Conservation (phyloP, 768 basidiomycete species). For the Boletellus sp. region DNA sequence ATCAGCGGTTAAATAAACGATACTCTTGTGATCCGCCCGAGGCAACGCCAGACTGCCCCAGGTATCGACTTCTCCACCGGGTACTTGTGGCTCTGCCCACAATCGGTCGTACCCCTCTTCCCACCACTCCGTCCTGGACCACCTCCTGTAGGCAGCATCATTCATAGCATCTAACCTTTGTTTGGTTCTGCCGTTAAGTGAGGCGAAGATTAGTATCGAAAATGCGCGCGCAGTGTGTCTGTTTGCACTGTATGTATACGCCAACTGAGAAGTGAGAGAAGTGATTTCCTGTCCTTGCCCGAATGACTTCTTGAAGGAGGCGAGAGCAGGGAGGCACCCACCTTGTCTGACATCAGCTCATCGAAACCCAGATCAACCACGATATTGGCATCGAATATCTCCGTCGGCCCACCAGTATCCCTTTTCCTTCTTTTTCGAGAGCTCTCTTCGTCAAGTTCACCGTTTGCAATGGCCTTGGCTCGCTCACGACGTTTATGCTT, state of each 20-base stretch:
- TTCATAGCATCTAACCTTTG: slow-evolving; percentile 60
- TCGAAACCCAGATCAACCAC: slow-evolving; percentile 92
- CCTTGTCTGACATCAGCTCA: slow-evolving; percentile 89
- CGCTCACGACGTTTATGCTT: slow-evolving; percentile 66
- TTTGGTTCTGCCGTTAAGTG: slow-evolving; percentile 68
- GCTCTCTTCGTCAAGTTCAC: slow-evolving; percentile 39
- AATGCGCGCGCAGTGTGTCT: slow-evolving; percentile 70
- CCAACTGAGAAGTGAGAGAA: slow-evolving; percentile 85
- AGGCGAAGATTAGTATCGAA: slow-evolving; percentile 70
- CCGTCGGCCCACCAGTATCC: slow-evolving; percentile 37
- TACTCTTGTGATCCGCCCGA: slow-evolving; percentile 39
- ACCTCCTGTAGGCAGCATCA: slow-evolving; percentile 70
- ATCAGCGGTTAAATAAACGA: slow-evolving; percentile 95
- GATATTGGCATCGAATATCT: slow-evolving; percentile 56
- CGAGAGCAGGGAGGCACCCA: slow-evolving; percentile 38
- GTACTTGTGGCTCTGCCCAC: slow-evolving; percentile 41
- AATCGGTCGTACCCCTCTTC: slow-evolving; percentile 65
- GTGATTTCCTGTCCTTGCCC: slow-evolving; percentile 67
- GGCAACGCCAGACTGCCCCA: not conserved
- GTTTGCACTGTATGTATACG: slow-evolving; percentile 89
- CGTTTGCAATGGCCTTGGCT: slow-evolving; percentile 47
- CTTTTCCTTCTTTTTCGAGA: slow-evolving; percentile 17
- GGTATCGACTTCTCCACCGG: slow-evolving; percentile 1
- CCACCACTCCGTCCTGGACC: slow-evolving; percentile 86
- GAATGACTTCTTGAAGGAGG: slow-evolving; percentile 8